Percentiles rank a stretch among this genome's conserved stretches.
Conservation (phyloP, 805 yeast genomes). For the Dipodascopsis tothii region DNA sequence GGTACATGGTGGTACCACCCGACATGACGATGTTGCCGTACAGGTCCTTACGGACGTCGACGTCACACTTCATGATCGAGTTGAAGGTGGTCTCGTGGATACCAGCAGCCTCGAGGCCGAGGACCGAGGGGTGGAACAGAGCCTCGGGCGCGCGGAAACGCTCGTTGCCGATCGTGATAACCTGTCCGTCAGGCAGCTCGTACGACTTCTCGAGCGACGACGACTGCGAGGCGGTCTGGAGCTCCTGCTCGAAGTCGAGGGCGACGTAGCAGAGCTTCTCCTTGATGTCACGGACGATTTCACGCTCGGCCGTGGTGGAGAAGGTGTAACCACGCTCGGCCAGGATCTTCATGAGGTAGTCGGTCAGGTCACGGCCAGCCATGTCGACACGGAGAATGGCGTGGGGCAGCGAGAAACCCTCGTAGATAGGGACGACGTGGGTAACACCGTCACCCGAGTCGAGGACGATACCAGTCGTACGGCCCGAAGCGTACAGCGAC, state of each 20-base stretch:
- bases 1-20: constrained; percentile 99
- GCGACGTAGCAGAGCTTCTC: constrained; percentile 99
- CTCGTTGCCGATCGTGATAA: constrained; percentile 98
- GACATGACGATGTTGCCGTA: constrained; percentile 99
- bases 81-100: constrained; percentile 95
- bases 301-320: constrained; percentile 98
- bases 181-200: constrained; percentile 99
- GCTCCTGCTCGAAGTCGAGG: constrained; percentile 97
- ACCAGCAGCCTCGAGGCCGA: constrained; percentile 93
- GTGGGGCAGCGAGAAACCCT: constrained; percentile 98
- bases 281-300: constrained; percentile 95
- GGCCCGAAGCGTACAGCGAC: constrained; percentile 97
- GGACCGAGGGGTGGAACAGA: constrained; percentile 93
- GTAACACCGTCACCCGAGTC: constrained; percentile 99
- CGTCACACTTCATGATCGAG: constrained; percentile 97
- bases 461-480: constrained; percentile 99
- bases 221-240: constrained; percentile 98
- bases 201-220: constrained; percentile 97
- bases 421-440: constrained; percentile 99
- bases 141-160: constrained; percentile 99
- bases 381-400: constrained; percentile 97
- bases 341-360: constrained; percentile 96
- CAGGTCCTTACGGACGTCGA: constrained; percentile 97
- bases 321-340: constrained; percentile 98
- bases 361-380: constrained; percentile 99